A percentile compares a stretch with the other conserved stretches of the same genome.
Conservation (phyloP, 1,284 basidiomycete genomes). For the Leccinum proliferum region DNA sequence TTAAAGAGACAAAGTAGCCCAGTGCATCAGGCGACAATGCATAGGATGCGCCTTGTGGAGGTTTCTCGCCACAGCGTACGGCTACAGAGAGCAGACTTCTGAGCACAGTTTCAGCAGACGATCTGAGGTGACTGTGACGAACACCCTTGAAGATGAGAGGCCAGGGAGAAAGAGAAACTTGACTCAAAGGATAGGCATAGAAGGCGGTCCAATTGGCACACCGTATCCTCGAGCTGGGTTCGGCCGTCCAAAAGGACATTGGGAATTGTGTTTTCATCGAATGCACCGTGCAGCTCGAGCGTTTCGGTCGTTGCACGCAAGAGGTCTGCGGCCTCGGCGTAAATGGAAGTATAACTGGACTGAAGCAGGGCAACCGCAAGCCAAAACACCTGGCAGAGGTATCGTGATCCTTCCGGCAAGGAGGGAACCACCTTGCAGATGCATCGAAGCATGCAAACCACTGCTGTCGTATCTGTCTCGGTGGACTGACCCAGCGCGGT, state of each 20-base stretch:
- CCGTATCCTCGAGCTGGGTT: slow-evolving; percentile 59
- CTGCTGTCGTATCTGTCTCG: slow-evolving; percentile 69
- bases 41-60: slow-evolving; percentile 34
- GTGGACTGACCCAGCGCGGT: slow-evolving; percentile 56
- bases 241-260: slow-evolving; percentile 64
- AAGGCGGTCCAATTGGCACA: slow-evolving; percentile 68
- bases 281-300: slow-evolving; percentile 55
- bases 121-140: slow-evolving; percentile 60
- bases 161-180: slow-evolving; percentile 77
- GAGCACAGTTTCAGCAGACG: slow-evolving; percentile 53
- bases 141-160: slow-evolving; percentile 82
- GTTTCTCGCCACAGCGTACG: slow-evolving; percentile 39
- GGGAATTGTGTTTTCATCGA: slow-evolving; percentile 50
- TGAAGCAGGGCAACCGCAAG: slow-evolving; percentile 78
- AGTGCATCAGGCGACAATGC: slow-evolving; percentile 56
- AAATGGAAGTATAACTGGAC: slow-evolving; percentile 70
- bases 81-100: slow-evolving; percentile 55
- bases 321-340: slow-evolving; percentile 62
- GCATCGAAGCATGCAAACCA: slow-evolving; percentile 85
- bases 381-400: slow-evolving; percentile 79
- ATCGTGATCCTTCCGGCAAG: slow-evolving; percentile 63
- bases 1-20: slow-evolving; percentile 78
- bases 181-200: slow-evolving; percentile 74
- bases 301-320: slow-evolving; percentile 65
- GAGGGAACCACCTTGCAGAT: slow-evolving; percentile 74